Base-by-base conservation (phyloP, 192 early-diverging fungal species). In the Spinellus fusiger region DNA sequence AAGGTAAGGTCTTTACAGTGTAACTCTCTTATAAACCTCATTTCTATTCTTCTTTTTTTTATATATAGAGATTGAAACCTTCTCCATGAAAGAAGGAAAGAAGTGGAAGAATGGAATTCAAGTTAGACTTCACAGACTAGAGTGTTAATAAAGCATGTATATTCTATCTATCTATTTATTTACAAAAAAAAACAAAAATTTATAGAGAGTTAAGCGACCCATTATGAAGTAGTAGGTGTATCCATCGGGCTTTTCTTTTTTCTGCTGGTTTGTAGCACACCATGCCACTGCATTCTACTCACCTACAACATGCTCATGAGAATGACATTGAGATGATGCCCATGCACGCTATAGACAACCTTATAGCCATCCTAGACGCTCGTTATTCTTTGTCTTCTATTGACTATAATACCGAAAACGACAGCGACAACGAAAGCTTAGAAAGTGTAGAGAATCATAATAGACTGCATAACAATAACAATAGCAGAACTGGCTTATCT, bases 61-160 rank as follows among this genome's bases (percentile, higher is more conserved):
- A 32, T 3, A 48, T 44, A 29, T 35, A 61, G 59, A 61, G 29
- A 22, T 60, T 35, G 59, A 61, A 16, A 61, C 59, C 0, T 61
- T 61, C 20, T 23, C 49, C 4, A 61, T 61, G 48, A 51, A 50
- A 25, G 9, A 44, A 15, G 49, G 47, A 22, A 51, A 55, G 28
- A 12, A 22, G 10, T 61, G 49, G 34, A 51, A 27, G 18, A 23
- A 35, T n/a, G 48, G 59, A 26, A 61, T 61, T 51, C 59, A 61
- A 61, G 59, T 52, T 29, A 61, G 49, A 32, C 25, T 61, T 8
- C 59, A 61, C 16, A 32, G 33, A 44, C 13, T 44, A 44, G 13
- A n/a, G n/a, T n/a, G 35, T 13, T 44, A 44, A 10, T n/a, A n/a
- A 18, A 37, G 35, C 35, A 37, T 44, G 18, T 44, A 44, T n/a